Conservation (phyloP, 2,329 filamentous ascomycete genomes). For the Cytospora mali region DNA sequence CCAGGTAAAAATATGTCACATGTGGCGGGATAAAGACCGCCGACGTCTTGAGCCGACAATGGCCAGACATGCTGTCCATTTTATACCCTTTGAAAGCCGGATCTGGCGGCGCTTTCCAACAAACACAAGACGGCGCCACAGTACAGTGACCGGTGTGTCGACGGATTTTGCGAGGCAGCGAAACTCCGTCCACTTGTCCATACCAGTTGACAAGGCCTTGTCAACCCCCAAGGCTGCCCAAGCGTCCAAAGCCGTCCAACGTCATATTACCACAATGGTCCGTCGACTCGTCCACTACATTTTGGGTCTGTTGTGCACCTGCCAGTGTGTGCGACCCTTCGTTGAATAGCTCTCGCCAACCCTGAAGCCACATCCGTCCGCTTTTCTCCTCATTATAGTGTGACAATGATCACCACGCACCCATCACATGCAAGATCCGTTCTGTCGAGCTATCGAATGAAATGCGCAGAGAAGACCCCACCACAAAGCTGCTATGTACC, state of each 20-base stretch:
- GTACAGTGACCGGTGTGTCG: too few relatives aligned
- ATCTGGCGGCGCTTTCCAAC: neutral
- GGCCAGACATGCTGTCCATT: neutral
- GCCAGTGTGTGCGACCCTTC: neutral
- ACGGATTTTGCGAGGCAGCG: too few relatives aligned
- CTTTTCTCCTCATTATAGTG: neutral
- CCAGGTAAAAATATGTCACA: neutral
- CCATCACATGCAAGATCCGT: constrained; percentile 20
- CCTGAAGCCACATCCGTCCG: neutral
- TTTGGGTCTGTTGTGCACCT: neutral
- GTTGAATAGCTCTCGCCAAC: neutral
- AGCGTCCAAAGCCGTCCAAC: neutral
- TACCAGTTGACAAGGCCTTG: too few relatives aligned
- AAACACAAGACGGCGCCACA: neutral
- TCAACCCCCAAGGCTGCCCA: too few relatives aligned
- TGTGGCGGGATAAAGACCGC: neutral
- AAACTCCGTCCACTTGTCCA: too few relatives aligned
- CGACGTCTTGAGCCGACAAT: neutral
- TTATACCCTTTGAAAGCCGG: neutral
- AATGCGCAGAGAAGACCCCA: neutral
- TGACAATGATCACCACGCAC: neutral
- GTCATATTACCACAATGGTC: constrained; percentile 9
- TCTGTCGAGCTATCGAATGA: neutral
- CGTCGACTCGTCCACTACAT: neutral
- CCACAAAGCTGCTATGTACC: neutral